Conservation (phyloP, 768 basidiomycete genomes). For the Mrakia gelida region DNA sequence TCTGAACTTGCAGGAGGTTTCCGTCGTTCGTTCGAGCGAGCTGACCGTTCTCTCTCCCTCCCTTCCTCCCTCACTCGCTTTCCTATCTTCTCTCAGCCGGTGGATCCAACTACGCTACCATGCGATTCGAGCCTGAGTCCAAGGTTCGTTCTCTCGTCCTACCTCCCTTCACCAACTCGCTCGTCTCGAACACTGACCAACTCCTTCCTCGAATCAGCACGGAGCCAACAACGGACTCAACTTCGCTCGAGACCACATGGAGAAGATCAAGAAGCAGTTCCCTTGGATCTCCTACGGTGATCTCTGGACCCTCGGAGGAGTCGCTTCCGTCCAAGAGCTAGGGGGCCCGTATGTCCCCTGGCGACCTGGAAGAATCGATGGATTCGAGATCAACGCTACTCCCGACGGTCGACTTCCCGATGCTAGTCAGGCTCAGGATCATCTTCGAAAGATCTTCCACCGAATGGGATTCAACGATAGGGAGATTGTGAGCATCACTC, state of each 20-base stretch:
- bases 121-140: slow-evolving; percentile 76
- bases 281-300: slow-evolving; percentile 81
- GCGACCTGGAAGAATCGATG: slow-evolving; percentile 80
- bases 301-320: slow-evolving; percentile 93
- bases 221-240: slow-evolving; percentile 77
- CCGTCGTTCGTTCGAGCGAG: not conserved
- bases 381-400: slow-evolving; percentile 57
- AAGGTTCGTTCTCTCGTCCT: slow-evolving; percentile 7
- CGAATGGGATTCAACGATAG: slow-evolving; percentile 97
- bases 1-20: too few relatives aligned
- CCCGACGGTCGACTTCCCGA: slow-evolving; percentile 54
- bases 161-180: not conserved
- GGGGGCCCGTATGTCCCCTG: slow-evolving; percentile 74
- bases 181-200: too few relatives aligned
- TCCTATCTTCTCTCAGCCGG: slow-evolving; percentile 38
- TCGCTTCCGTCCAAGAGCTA: slow-evolving; percentile 84
- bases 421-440: slow-evolving; percentile 73
- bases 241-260: slow-evolving; percentile 58
- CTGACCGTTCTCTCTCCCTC: too few relatives aligned
- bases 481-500: slow-evolving; percentile 68
- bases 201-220: slow-evolving; percentile 14
- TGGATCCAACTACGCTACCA: slow-evolving; percentile 80
- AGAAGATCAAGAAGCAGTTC: slow-evolving; percentile 16
- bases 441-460: slow-evolving; percentile 82
- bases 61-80: slow-evolving; percentile 2